Evolutionary conservation across 2,329 filamentous ascomycete species (phyloP), one percentile per base, ranked within the genome.

Genomic region (Curvularia sp.): DNA sequence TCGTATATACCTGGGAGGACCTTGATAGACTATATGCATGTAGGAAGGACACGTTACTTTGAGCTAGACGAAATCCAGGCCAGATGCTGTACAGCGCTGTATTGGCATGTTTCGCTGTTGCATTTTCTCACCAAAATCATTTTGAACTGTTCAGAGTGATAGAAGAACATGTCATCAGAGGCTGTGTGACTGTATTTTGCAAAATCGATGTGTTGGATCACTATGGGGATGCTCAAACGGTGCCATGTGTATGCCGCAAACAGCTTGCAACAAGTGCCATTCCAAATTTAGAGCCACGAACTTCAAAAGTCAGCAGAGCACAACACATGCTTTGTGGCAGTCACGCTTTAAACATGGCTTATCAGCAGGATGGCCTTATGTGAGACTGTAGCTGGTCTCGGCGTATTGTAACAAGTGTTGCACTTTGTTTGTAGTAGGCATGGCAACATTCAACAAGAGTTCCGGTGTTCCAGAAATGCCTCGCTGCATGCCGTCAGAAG

Each of bases 401-500:
- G 28, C n/a, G n/a, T 47, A 47, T 47, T 33, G 18, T 47, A 15
- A 31, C 33, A 49, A 30, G 15, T 31, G 9, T 12, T 18, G 22
- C 15, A 35, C 48, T 38, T 50, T 50, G 48, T 50, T 41, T 13
- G 22, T 9, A 15, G 15, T 12, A 41, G 22, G 15, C 33, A 28
- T 50, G 48, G 35, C 33, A 50, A n/a, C 41, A 28, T 39, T 39
- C 33, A 13, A 39, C 38, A 33, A 28, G 26, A 20, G 30, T 49
- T 53, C 46, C 43, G 35, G 43, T 46, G 48, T 49, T 51, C 20
- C 42, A 52, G 44, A 33, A 46, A 44, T 30, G 53, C 53, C 18
- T 55, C 10, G 43, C n/a, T 35, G 30, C 28, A 22, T 18, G 41
- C 48, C 44, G 26, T 41, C 13, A 55, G 33, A 47, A 50, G 53